These are phyloP conservation scores for Tetrahymena thermophila DNA, from an alignment of 73 alveolate genomes.

Conservation along the genomic window DNA sequence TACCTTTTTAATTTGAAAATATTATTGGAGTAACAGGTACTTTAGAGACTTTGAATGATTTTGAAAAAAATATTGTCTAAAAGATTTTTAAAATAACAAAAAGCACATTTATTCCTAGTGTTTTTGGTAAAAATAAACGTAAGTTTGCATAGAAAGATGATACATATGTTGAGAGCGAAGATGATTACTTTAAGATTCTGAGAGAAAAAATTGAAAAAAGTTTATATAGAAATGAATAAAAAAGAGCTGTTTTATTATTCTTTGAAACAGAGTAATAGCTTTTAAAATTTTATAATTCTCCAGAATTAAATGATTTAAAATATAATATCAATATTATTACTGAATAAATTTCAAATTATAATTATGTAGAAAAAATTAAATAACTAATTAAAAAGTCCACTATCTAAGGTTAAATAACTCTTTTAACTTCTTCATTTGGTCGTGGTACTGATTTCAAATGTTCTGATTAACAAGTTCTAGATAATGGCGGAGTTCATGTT, in stretches of 20 bases:
- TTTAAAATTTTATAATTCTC: not conserved
- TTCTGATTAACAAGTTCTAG: not conserved
- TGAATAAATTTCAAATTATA: not conserved
- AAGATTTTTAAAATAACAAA: not conserved
- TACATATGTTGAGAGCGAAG: not conserved
- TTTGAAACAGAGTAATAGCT: not conserved
- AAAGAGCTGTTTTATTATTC: not conserved
- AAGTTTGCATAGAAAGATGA: not conserved
- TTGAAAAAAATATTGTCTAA: not conserved
- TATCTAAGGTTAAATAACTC: not conserved
- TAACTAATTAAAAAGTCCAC: not conserved
- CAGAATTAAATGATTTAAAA: not conserved
- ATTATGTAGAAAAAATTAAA: not conserved
- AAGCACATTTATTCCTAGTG: conserved; percentile 14
- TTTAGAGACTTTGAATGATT: not conserved
- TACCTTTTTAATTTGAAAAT: not conserved
- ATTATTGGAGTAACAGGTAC: conserved; percentile 41
- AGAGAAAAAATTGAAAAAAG: not conserved
- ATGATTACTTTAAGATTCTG: not conserved
- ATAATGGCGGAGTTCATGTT: conserved; percentile 3
- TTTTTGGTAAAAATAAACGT: conserved; percentile 8
- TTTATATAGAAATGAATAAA: not conserved
- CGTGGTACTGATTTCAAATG: conserved; percentile 30
- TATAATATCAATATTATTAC: not conserved
- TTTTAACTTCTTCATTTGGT: not conserved